Base-by-base conservation (phyloP, 352 stramenopile species). In the Phytopythium sindhum region DNA sequence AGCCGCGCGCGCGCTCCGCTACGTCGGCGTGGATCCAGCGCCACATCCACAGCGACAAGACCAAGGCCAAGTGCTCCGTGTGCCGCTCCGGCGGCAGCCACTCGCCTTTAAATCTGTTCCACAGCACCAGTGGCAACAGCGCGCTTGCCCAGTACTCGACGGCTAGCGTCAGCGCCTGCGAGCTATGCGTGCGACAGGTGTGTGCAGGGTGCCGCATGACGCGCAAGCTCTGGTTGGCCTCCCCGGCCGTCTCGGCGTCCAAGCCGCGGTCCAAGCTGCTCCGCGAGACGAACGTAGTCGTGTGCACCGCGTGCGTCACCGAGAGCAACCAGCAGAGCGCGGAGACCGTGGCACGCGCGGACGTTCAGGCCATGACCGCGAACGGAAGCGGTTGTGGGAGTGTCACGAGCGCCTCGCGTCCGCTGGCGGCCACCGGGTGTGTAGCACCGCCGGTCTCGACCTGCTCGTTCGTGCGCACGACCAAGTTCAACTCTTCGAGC, bases 161-260 rank as follows among this genome's bases (percentile, higher is more conserved):
- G 21, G 52, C 15, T 15, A 26, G 24, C 24, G 19, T 19, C 24
- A 10, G 11, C 69, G 47, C 47, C 1, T 81, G 74, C 44, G 69
- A 78, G 33, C 56, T 81, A 29, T 81, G 75, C 54, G 61, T 61
- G 6, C 61, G 67, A 44, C 54, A 69, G 3, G 65, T 77, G 11
- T 84, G 75, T 45, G 70, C 64, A 35, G 70, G 66, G 37, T 85
- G 77, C 37, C 74, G 65, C 1, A 66, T 86, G 31, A 73, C 58
- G 7, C 69, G 81, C 42, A 70, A 75, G 37, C 15, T 61, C 0
- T 37, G 23, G 37, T 19, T 52, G 26, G 23, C 24, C 9, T 1
- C 26, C 0, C 53, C 53, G 19, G 1, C 47, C 15, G 17, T 11
- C 11, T 48, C 53, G 14, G 0, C 29, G 5, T 58, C 53, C 2